Evolutionary conservation across 78 protist species (phyloP).

Genomic region (slime mould (Dictyostelium discoideum)): dicty_2.7 NC_007088.5:3690501-3691000

Average conservation of each 20-base stretch:
- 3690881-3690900: background rate
- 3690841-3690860: background rate
- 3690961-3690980: background rate
- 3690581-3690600: conserved; percentile 5
- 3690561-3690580: background rate
- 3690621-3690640: too few species aligned
- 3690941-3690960: background rate
- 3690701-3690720: background rate
- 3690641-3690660: too few species aligned
- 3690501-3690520: background rate
- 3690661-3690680: too few species aligned
- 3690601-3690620: background rate
- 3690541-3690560: conserved; percentile 42
- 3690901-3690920: background rate
- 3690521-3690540: conserved; percentile 22
- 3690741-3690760: background rate
- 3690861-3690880: background rate
- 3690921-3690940: background rate
- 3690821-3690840: background rate
- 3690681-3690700: conserved; percentile 46
- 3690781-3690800: conserved; percentile 7
- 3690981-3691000: background rate
- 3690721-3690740: background rate
- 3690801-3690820: conserved; percentile 15
- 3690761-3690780: background rate